Percentiles rank a stretch among this genome's conserved stretches.
These are phyloP conservation scores for Prototheca wickerhamii DNA, from an alignment of 163 green algal species.

Conservation along the genomic window DNA sequence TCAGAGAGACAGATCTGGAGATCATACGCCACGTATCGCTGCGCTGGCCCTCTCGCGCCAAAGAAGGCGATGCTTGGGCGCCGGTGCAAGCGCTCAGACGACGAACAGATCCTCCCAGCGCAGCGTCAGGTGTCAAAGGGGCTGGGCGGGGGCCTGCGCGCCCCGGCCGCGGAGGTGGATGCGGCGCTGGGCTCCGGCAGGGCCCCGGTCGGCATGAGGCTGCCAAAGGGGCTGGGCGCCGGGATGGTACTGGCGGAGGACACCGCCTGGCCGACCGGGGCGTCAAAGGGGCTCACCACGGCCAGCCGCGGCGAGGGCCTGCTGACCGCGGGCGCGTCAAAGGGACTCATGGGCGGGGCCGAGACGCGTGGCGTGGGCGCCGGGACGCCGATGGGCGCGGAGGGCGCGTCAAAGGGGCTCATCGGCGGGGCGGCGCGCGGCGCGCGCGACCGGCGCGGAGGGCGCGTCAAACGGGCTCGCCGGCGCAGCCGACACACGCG, in stretches of 20 bases:
- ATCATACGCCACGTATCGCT: too few species aligned
- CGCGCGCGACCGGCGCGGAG: not conserved
- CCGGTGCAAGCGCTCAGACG: not conserved
- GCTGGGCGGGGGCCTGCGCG: not conserved
- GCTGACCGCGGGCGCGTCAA: not conserved
- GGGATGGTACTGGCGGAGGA: too few species aligned
- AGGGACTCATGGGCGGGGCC: not conserved
- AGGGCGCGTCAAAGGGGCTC: not conserved
- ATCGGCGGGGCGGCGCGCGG: not conserved
- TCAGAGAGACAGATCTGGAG: too few species aligned
- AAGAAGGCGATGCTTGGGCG: too few species aligned
- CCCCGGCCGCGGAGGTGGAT: too few species aligned
- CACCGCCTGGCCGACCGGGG: too few species aligned
- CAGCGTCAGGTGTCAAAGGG: not conserved
- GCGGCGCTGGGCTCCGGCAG: too few species aligned
- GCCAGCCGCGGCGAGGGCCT: too few species aligned
- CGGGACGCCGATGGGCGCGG: not conserved
- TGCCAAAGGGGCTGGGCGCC: not conserved
- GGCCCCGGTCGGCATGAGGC: too few species aligned
- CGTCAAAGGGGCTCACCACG: not conserved
- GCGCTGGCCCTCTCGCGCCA: too few species aligned
- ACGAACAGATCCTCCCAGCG: too few species aligned
- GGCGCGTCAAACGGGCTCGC: not conserved
- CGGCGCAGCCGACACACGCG: too few species aligned
- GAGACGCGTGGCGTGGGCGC: not conserved